phyloP scores from a whole-genome alignment of 352 stramenopile genomes.

The Phytophthora quininea region DNA sequence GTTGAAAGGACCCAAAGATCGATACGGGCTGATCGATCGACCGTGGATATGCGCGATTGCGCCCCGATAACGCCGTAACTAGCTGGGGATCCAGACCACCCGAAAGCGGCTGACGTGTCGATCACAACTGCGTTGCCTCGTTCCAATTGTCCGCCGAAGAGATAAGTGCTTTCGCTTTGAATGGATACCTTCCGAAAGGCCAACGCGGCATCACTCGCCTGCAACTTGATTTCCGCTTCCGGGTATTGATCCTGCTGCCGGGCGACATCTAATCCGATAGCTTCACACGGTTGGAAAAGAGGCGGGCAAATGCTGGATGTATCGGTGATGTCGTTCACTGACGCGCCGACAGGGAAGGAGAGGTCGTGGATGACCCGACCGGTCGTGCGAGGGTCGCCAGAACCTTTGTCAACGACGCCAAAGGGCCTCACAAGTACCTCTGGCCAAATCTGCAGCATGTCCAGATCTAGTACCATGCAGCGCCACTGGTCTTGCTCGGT shows the following conservation, averaged over 20 bases:
- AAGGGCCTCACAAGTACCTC: constrained; percentile 7
- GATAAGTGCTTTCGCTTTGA: constrained; percentile 1
- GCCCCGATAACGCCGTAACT: constrained; percentile 13
- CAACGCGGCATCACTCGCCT: neutral
- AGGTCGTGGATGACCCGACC: constrained; percentile 16
- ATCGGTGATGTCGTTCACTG: constrained; percentile 13
- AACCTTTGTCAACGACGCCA: constrained; percentile 15
- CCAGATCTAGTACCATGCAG: too few relatives aligned
- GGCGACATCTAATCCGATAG: constrained; percentile 6
- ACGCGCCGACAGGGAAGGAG: constrained; percentile 2
- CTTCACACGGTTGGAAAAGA: neutral
- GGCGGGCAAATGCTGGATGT: neutral
- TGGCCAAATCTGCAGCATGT: constrained; percentile 4
- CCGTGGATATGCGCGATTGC: constrained; percentile 14
- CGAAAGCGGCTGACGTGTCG: constrained; percentile 10
- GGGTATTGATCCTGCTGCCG: neutral
- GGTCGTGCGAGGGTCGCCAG: neutral
- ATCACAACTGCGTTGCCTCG: constrained; percentile 16
- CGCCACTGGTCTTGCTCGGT: too few relatives aligned
- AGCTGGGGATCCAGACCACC: constrained; percentile 14
- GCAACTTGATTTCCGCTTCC: neutral
- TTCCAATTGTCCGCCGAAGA: constrained; percentile 5
- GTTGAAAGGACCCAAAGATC: neutral
- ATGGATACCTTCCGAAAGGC: constrained; percentile 15
- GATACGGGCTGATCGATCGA: neutral